These are phyloP conservation scores for Nepenthes mirabilis DNA, from an alignment of 148 eudicot genomes.

Conservation along the genomic window DNA sequence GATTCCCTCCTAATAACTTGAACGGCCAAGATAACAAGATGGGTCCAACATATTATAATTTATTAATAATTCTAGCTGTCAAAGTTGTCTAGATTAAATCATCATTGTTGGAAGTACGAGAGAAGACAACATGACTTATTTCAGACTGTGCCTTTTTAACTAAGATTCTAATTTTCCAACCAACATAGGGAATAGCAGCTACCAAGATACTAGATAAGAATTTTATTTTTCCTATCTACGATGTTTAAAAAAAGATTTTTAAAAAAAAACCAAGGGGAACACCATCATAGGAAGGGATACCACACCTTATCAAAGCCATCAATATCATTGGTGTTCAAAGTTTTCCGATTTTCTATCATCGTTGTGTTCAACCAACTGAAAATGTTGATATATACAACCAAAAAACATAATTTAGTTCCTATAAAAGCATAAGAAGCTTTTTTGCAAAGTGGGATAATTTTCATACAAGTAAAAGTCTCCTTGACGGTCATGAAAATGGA, in stretches of 20 bases:
- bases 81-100: too few relatives aligned
- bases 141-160: too few relatives aligned
- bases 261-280: not conserved
- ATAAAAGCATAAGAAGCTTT: conserved; percentile 3
- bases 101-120: too few relatives aligned
- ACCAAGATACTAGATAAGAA: too few relatives aligned
- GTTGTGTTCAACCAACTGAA: conserved; percentile 97
- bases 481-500: conserved; percentile 89
- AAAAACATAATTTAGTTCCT: conserved; percentile 1
- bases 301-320: conserved; percentile 96
- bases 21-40: too few relatives aligned
- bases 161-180: not conserved
- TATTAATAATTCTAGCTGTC: too few relatives aligned
- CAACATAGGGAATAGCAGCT: too few relatives aligned
- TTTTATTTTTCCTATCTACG: too few relatives aligned
- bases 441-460: not conserved
- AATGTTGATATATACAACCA: not conserved
- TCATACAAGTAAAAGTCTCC: conserved; percentile 96
- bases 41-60: too few relatives aligned
- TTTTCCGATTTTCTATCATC: conserved; percentile 83
- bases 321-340: conserved; percentile 63
- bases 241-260: not conserved
- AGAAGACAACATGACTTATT: too few relatives aligned
- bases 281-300: not conserved
- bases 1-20: too few relatives aligned